Percentiles rank a stretch among this genome's conserved stretches.
Evolutionary conservation across 2,329 filamentous ascomycete species (phyloP).

Genomic region (Fonsecaea multimorphosa): DNA sequence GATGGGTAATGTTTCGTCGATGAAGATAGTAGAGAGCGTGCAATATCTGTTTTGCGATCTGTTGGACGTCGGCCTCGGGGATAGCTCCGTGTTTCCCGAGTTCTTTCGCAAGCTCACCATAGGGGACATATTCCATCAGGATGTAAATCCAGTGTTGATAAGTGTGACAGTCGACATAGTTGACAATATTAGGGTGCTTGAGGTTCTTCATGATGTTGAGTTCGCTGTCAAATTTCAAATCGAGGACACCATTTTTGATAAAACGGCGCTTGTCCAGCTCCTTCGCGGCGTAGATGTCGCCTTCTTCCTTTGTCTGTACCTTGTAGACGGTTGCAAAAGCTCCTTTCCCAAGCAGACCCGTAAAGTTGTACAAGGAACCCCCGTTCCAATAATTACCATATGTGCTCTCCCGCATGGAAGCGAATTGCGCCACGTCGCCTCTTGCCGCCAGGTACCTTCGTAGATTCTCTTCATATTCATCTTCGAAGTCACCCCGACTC

Average conservation of each 20-base stretch:
- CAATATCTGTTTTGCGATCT: slow-evolving; percentile 72
- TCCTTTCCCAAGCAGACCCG: slow-evolving; percentile 83
- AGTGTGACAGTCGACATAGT: slow-evolving; percentile 87
- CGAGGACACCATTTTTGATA: slow-evolving; percentile 87
- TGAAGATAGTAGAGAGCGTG: slow-evolving; percentile 87
- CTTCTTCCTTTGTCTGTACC: slow-evolving; percentile 83
- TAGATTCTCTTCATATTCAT: slow-evolving; percentile 72
- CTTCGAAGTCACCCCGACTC: slow-evolving; percentile 70
- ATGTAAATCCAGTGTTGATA: slow-evolving; percentile 84
- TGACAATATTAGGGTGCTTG: slow-evolving; percentile 85
- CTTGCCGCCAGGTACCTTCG: slow-evolving; percentile 64
- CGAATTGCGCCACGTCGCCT: slow-evolving; percentile 40
- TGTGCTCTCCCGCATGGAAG: slow-evolving; percentile 47
- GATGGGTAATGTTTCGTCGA: slow-evolving; percentile 85
- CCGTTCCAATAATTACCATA: slow-evolving; percentile 80
- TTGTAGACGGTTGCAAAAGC: slow-evolving; percentile 95
- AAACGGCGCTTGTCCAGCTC: slow-evolving; percentile 92
- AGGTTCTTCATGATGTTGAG: slow-evolving; percentile 93
- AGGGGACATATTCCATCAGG: slow-evolving; percentile 91
- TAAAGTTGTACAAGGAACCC: slow-evolving; percentile 81
- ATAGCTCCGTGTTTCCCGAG: slow-evolving; percentile 68
- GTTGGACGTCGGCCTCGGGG: slow-evolving; percentile 70
- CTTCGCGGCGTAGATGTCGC: slow-evolving; percentile 85
- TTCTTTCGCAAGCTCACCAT: slow-evolving; percentile 80
- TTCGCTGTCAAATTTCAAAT: slow-evolving; percentile 93